A percentile compares a stretch with the other conserved stretches of the same genome.
phyloP scores from a whole-genome alignment of 257 asterid species.

The Solanum chiquidenum region DNA sequence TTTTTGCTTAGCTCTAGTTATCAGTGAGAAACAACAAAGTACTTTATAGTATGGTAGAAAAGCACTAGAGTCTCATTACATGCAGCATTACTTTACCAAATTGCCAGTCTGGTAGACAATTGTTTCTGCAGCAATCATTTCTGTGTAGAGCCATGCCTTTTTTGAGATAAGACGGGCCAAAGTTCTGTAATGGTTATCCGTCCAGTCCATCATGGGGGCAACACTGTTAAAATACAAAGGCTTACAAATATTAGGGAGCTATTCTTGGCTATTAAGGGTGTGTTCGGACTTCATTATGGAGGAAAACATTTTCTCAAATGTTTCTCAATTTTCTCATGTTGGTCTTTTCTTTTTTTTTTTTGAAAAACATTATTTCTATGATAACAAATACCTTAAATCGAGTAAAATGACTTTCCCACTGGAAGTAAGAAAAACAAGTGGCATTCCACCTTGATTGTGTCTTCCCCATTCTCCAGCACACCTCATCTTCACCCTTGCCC shows the following conservation, averaged over 20 bases:
- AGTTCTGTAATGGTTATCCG: slow-evolving; percentile 86
- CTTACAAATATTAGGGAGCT: not conserved
- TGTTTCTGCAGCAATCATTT: slow-evolving; percentile 98
- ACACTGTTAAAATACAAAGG: slow-evolving; percentile 32
- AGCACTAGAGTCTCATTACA: not conserved
- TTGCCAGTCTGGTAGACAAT: slow-evolving; percentile 74
- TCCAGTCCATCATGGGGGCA: slow-evolving; percentile 98
- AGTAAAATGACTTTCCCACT: not conserved
- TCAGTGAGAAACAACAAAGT: not conserved
- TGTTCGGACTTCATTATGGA: not conserved
- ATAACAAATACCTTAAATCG: not conserved
- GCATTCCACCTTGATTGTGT: not conserved
- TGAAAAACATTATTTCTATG: not conserved
- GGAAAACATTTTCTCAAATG: not conserved
- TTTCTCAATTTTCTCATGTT: not conserved
- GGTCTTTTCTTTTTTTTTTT: no score
- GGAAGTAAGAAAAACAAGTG: not conserved
- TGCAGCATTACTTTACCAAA: slow-evolving; percentile 39
- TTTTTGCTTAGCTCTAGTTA: not conserved
- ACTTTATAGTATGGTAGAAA: not conserved
- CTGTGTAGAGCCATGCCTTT: slow-evolving; percentile 87
- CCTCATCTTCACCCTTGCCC: not conserved
- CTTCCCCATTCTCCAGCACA: not conserved
- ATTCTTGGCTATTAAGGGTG: not conserved
- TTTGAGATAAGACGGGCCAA: slow-evolving; percentile 78